Conservation (phyloP, 1,139 yeast genomes). For the Yamadazyma blattariae region DNA sequence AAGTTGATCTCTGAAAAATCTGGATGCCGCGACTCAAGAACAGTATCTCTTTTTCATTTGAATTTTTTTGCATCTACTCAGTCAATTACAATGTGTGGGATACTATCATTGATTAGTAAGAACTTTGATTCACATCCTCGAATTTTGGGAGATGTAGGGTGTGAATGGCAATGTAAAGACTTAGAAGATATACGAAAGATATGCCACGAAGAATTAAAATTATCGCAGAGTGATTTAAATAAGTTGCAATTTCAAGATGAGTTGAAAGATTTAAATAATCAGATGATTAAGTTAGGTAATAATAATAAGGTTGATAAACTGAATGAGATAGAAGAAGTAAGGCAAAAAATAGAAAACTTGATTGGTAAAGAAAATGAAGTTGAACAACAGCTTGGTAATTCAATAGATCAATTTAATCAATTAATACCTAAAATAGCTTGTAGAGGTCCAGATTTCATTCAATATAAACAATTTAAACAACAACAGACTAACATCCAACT, state of each 20-base stretch:
- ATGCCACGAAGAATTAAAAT: constrained; percentile 15
- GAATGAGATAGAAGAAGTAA: constrained; percentile 13
- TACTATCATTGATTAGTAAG: constrained; percentile 13
- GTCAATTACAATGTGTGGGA: constrained; percentile 20
- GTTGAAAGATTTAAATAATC: constrained; percentile 21
- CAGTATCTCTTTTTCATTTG: too few species aligned
- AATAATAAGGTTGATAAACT: constrained; percentile 25
- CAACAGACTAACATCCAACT: constrained; percentile 21
- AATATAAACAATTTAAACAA: constrained; percentile 15
- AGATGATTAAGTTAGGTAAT: constrained; percentile 25
- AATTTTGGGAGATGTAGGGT: constrained; percentile 1
- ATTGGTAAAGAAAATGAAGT: constrained; percentile 11
- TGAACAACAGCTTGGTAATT: too few species aligned
- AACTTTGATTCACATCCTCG: constrained; percentile 7
- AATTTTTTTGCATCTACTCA: too few species aligned
- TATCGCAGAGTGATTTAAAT: constrained; percentile 20
- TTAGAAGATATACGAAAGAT: constrained; percentile 12
- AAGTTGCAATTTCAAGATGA: constrained; percentile 26
- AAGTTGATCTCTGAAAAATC: too few species aligned
- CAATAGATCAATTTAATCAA: constrained; percentile 16
- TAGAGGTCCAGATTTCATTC: constrained; percentile 54
- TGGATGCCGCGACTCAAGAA: too few species aligned
- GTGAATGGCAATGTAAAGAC: constrained; percentile 23
- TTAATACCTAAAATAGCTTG: constrained; percentile 43
- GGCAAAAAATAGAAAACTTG: constrained; percentile 15